phyloP scores from a whole-genome alignment of 75 land plant species.

The Pseudotsuga menziesii region DNA sequence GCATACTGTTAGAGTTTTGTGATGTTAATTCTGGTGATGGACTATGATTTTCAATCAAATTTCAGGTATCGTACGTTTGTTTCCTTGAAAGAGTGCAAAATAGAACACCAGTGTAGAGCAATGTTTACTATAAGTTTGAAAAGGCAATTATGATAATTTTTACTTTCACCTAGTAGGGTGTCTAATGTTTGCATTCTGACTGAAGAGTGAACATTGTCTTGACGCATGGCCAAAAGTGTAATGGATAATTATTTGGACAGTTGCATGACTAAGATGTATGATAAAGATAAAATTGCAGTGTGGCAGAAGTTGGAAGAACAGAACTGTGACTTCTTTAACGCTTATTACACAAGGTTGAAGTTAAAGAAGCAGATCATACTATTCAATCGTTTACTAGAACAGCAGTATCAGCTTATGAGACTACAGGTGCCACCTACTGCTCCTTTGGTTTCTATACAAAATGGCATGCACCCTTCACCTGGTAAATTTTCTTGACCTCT shows the following conservation, averaged over 20 bases:
- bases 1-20: too few species aligned
- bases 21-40: too few species aligned
- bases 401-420: conserved; percentile 71
- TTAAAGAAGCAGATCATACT: conserved; percentile 83
- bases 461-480: conserved; percentile 82
- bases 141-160: neutral
- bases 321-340: conserved; percentile 93
- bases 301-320: conserved; percentile 98
- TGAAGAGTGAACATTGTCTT: neutral
- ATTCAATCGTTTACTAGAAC: conserved; percentile 88
- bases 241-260: neutral
- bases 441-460: conserved; percentile 74
- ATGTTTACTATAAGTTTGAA: neutral
- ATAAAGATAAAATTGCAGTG: conserved; percentile 31
- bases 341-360: conserved; percentile 88
- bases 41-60: too few species aligned
- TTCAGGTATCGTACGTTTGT: neutral
- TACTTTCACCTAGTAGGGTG: neutral
- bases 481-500: conserved; percentile 29
- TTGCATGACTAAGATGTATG: neutral
- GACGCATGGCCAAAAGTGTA: neutral
- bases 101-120: neutral
- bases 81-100: neutral
- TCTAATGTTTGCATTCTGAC: neutral
- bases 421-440: conserved; percentile 52